Base-by-base conservation (phyloP, 2,329 filamentous ascomycete species). In the Aspergillus oerlinghausenensis region DNA sequence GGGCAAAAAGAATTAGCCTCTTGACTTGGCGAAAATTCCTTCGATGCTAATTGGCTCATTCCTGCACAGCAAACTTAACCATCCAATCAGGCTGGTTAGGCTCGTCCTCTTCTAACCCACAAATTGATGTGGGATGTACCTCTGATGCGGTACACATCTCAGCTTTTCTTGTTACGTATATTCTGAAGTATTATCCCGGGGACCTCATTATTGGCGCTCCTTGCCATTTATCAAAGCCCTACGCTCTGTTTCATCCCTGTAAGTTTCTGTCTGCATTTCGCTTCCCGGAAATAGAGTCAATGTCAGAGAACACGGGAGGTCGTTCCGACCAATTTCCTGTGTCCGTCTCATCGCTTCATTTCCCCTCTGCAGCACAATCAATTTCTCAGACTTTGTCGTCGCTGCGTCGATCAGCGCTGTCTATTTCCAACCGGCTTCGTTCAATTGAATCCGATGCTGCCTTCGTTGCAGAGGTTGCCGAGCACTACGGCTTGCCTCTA, bases 361-460 rank as follows among this genome's bases (percentile, higher is more conserved):
- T 86, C 66, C 80, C 82, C 23, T 75, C 75, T 19, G 73, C 77
- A 32, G 62, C 63, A n/a, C 84, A 84, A 61, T 86, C 87, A 61
- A 83, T 93, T 69, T 89, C 86, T 35, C 82, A 83, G 61, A 86
- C 82, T 3, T 84, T 95, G 14, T 79, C 82, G 50, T 86, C 88
- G 32, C 83, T 96, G 59, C 90, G 88, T 70, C 85, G 88, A 64
- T 85, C 88, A 23, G 88, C 90, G 23, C 82, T 95, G 51, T 89
- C 88, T 60, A 84, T 94, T 60, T 81, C 84, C 62, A 96, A 97
- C 76, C 88, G 93, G 17, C 84, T 99, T 11, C 77, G 78, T 29
- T 96, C 91, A 28, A 93, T 97, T 71, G 78, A 81, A 58, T 76
- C 82, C 28, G 94, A 97, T 73, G 87, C 91, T 8, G 72, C 72